These are phyloP conservation scores for Bacterosira constricta DNA, from an alignment of 108 stramenopile genomes.

Conservation along the genomic window DNA sequence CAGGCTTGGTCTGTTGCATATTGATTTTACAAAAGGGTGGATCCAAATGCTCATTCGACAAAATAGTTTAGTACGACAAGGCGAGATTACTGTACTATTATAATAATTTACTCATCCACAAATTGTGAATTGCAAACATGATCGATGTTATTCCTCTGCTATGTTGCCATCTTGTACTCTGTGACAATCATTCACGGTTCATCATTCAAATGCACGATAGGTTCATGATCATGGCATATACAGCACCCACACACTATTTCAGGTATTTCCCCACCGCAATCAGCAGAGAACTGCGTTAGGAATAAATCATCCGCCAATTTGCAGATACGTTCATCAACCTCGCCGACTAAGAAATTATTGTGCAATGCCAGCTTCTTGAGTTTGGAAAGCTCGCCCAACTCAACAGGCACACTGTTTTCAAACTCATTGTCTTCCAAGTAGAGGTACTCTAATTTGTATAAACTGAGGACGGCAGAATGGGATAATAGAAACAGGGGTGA, in stretches of 20 bases:
- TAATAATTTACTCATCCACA: no score
- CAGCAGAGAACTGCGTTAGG: slow-evolving; percentile 36
- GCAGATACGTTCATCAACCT: slow-evolving; percentile 24
- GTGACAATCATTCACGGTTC: background rate
- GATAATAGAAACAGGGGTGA: no score
- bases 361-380: slow-evolving; percentile 38
- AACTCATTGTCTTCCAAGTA: slow-evolving; percentile 49
- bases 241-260: slow-evolving; percentile 41
- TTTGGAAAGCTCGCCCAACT: slow-evolving; percentile 44
- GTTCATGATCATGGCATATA: slow-evolving; percentile 37
- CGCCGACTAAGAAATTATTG: slow-evolving; percentile 37
- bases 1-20: no score
- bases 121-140: no score
- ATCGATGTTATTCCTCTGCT: no score
- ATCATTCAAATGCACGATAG: slow-evolving; percentile 8
- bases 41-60: no score
- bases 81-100: no score
- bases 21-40: no score
- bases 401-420: slow-evolving; percentile 27
- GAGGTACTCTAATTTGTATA: slow-evolving; percentile 50
- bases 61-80: no score
- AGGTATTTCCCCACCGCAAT: slow-evolving; percentile 43
- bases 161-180: no score
- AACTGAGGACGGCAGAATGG: no score
- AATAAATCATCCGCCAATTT: slow-evolving; percentile 36